These are phyloP conservation scores for Sutorius australiensis DNA, from an alignment of 768 basidiomycete species.

Conservation along the genomic window DNA sequence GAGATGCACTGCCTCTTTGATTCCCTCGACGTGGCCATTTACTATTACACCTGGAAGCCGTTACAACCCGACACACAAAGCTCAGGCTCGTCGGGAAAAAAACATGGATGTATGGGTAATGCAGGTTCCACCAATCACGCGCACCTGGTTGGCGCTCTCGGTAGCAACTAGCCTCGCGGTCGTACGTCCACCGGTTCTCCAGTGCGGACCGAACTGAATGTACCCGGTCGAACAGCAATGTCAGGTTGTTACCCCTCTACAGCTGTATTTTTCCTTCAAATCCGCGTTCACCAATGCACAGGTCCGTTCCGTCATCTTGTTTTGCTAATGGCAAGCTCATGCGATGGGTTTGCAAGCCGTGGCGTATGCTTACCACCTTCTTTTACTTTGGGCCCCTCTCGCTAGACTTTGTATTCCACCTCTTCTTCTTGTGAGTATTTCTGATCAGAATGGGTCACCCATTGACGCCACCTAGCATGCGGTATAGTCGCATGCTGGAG, in stretches of 20 bases:
- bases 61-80: neutral
- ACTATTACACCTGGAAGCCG: neutral
- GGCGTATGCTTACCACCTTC: slow-evolving; percentile 89
- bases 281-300: slow-evolving; percentile 79
- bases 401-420: slow-evolving; percentile 92
- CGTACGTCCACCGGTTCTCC: slow-evolving; percentile 46
- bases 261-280: slow-evolving; percentile 90
- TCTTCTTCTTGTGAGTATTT: slow-evolving; percentile 91
- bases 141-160: slow-evolving; percentile 78
- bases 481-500: slow-evolving; percentile 95
- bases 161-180: slow-evolving; percentile 82
- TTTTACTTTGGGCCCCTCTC: slow-evolving; percentile 94
- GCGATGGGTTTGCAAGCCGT: slow-evolving; percentile 50
- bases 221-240: slow-evolving; percentile 63
- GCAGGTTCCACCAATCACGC: slow-evolving; percentile 89
- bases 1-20: slow-evolving; percentile 10
- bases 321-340: slow-evolving; percentile 8
- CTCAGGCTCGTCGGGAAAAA: slow-evolving; percentile 6
- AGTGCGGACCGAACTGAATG: slow-evolving; percentile 1
- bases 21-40: slow-evolving; percentile 8
- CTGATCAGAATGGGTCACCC: no score
- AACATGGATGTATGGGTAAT: slow-evolving; percentile 91
- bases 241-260: slow-evolving; percentile 83
- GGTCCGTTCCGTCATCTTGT: slow-evolving; percentile 30
- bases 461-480: slow-evolving; percentile 60